A percentile compares a stretch with the other conserved stretches of the same genome.
phyloP scores from a whole-genome alignment of 1,139 yeast genomes.

The Candida pseudoviswanathii region DNA sequence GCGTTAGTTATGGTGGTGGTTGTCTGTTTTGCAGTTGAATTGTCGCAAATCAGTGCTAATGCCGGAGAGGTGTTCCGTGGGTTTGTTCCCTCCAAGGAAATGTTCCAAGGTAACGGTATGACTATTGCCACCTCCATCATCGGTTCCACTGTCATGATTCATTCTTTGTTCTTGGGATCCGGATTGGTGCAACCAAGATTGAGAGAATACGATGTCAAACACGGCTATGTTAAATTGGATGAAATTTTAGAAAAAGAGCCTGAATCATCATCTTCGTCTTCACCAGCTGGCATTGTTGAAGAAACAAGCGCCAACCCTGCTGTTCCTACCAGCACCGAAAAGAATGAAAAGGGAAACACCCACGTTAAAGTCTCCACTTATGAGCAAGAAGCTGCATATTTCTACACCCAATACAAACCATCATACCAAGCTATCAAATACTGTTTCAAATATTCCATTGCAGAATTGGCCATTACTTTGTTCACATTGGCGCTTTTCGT shows the following conservation, averaged over 20 bases:
- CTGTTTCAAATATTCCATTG: conserved; percentile 65
- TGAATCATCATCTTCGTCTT: neutral
- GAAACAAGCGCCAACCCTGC: neutral
- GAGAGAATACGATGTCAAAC: conserved; percentile 60
- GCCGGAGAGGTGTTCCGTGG: conserved; percentile 65
- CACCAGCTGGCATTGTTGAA: conserved; percentile 9
- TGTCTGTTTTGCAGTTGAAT: conserved; percentile 69
- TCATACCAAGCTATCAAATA: conserved; percentile 64
- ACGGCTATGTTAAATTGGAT: conserved; percentile 44
- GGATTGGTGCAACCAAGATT: conserved; percentile 78
- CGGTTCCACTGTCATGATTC: conserved; percentile 87
- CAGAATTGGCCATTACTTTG: conserved; percentile 65
- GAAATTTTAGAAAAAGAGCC: conserved; percentile 15
- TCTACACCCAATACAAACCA: conserved; percentile 57
- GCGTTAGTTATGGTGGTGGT: conserved; percentile 68
- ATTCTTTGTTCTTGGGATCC: conserved; percentile 72
- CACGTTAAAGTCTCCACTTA: conserved; percentile 14
- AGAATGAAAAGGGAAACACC: conserved; percentile 2
- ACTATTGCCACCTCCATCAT: conserved; percentile 76
- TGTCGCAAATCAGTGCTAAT: conserved; percentile 54
- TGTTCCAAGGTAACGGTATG: conserved; percentile 65
- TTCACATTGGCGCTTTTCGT: conserved; percentile 78
- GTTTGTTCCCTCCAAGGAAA: conserved; percentile 63
- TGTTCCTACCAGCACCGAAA: conserved; percentile 7
- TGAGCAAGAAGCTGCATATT: conserved; percentile 35